Conservation (phyloP, 2,329 filamentous ascomycete species). For the Cercospora sp. region DNA sequence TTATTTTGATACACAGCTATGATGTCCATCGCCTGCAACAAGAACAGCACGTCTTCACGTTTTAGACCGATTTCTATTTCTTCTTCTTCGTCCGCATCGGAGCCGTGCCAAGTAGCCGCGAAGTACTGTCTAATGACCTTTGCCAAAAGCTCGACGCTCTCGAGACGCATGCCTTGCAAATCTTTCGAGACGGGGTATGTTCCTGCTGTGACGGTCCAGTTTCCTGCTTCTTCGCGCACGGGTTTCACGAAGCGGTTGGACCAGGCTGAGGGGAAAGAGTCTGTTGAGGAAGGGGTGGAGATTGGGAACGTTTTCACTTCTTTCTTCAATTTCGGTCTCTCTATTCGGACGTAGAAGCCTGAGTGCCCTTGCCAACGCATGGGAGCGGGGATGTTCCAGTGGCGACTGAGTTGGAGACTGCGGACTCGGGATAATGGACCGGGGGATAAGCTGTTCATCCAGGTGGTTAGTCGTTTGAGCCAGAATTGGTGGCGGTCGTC, state of each 20-base stretch:
- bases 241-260: conserved; percentile 19
- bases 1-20: conserved; percentile 18
- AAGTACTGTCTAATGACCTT: conserved; percentile 19
- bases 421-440: conserved; percentile 21
- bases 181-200: conserved; percentile 29
- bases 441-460: conserved; percentile 24
- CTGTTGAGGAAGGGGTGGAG: conserved; percentile 4
- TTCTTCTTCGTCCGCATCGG: background rate
- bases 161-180: conserved; percentile 27
- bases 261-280: conserved; percentile 18
- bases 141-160: conserved; percentile 31
- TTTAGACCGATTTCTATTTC: background rate
- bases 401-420: conserved; percentile 29
- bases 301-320: background rate
- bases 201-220: conserved; percentile 25
- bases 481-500: conserved; percentile 21
- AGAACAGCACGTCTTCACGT: conserved; percentile 22
- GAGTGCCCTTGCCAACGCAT: conserved; percentile 33
- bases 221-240: conserved; percentile 9
- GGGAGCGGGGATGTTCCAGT: conserved; percentile 29
- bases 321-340: conserved; percentile 12
- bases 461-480: conserved; percentile 18
- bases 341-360: conserved; percentile 33
- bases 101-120: background rate
- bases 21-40: conserved; percentile 29